Conservation (phyloP, 2,329 filamentous ascomycete species). For the Aspergillus tubingensis region DNA sequence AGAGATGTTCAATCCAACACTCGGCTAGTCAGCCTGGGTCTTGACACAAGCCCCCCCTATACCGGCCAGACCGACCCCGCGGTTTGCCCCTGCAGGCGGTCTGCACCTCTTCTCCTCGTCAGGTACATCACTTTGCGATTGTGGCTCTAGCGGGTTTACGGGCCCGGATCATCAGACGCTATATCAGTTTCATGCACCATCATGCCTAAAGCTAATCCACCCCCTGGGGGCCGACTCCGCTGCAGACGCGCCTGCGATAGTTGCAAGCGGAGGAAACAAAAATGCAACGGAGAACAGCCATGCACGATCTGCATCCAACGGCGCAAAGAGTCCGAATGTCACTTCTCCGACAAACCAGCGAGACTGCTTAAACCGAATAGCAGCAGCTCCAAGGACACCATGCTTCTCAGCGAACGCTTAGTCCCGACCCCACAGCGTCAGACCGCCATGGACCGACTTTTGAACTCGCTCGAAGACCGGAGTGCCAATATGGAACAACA, state of each 20-base stretch:
- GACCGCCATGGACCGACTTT: constrained; percentile 37
- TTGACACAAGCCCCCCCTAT: not conserved
- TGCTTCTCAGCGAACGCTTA: constrained; percentile 36
- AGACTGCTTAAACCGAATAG: constrained; percentile 33
- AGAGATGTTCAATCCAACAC: not conserved
- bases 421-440: constrained; percentile 33
- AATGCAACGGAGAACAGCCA: constrained; percentile 54
- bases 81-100: not conserved
- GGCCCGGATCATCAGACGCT: not conserved
- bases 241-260: constrained; percentile 47
- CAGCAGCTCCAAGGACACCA: constrained; percentile 29
- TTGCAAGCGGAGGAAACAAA: constrained; percentile 53
- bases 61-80: not conserved
- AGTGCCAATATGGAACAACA: constrained; percentile 33
- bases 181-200: not conserved
- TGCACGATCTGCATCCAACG: constrained; percentile 53
- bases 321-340: constrained; percentile 45
- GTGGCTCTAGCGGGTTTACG: not conserved
- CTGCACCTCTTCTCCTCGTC: not conserved
- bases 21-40: not conserved
- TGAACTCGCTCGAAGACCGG: constrained; percentile 37
- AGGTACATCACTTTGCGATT: not conserved
- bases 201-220: constrained; percentile 36
- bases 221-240: constrained; percentile 34
- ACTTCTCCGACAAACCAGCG: constrained; percentile 42